phyloP scores from a whole-genome alignment of 495 filamentous ascomycete genomes.

The Xylaria telfairii region DNA sequence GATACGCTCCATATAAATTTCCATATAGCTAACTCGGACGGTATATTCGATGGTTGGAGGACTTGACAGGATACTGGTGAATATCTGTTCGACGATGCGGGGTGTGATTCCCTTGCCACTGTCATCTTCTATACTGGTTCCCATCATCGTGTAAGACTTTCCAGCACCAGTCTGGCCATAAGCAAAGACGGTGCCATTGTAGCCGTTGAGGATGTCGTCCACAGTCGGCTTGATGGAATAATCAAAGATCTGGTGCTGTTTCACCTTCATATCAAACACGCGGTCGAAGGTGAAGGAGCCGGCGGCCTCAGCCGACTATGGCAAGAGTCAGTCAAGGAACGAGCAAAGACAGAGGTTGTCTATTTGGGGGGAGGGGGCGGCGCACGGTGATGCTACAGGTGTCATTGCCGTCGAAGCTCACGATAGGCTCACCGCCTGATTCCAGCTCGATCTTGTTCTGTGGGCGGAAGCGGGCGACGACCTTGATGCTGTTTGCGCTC shows the following conservation, averaged over 20 bases:
- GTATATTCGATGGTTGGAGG: conserved; percentile 97
- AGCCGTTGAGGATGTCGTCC: conserved; percentile 97
- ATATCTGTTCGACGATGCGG: conserved; percentile 97
- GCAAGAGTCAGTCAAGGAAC: conserved; percentile 14
- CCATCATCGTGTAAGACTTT: conserved; percentile 99
- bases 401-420: conserved; percentile 84
- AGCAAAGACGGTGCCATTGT: conserved; percentile 98
- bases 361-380: conserved; percentile 34
- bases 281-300: conserved; percentile 96
- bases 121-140: conserved; percentile 91
- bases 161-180: conserved; percentile 98
- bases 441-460: conserved; percentile 92
- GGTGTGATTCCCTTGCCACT: conserved; percentile 91
- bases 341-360: neutral
- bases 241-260: conserved; percentile 91
- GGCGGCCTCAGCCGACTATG: conserved; percentile 79
- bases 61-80: conserved; percentile 88
- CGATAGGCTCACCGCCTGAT: conserved; percentile 89
- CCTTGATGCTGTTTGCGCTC: conserved; percentile 67
- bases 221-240: conserved; percentile 96
- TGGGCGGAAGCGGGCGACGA: conserved; percentile 96
- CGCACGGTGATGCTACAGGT: conserved; percentile 86
- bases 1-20: conserved; percentile 99
- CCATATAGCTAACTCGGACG: conserved; percentile 98
- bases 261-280: conserved; percentile 90